These are phyloP conservation scores for Hirsutella rhossiliensis DNA, from an alignment of 2,329 filamentous ascomycete genomes.

Conservation along the genomic window DNA sequence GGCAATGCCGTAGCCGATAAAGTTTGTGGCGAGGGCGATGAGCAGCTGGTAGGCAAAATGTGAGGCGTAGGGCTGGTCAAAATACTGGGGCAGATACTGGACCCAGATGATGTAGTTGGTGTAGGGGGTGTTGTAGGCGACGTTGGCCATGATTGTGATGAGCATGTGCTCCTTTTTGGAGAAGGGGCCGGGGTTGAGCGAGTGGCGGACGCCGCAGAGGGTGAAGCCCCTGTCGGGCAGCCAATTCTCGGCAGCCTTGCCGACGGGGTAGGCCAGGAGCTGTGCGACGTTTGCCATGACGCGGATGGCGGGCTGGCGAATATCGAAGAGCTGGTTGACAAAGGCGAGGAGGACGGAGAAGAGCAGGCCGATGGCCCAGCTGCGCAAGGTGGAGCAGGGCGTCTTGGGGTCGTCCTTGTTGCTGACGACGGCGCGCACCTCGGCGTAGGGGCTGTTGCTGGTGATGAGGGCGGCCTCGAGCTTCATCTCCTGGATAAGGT, in stretches of 20 bases:
- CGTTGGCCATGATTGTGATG: slow-evolving; percentile 51
- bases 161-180: slow-evolving; percentile 51
- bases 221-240: slow-evolving; percentile 39
- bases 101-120: slow-evolving; percentile 44
- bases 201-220: slow-evolving; percentile 31
- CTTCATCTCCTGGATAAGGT: slow-evolving; percentile 41
- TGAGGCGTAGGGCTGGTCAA: slow-evolving; percentile 40
- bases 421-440: slow-evolving; percentile 42
- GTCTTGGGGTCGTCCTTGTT: slow-evolving; percentile 39
- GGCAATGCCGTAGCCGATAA: slow-evolving; percentile 49
- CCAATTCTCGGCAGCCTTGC: slow-evolving; percentile 34
- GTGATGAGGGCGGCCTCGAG: slow-evolving; percentile 41
- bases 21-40: slow-evolving; percentile 41
- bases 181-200: slow-evolving; percentile 43
- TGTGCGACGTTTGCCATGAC: slow-evolving; percentile 45
- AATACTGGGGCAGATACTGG: slow-evolving; percentile 38
- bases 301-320: slow-evolving; percentile 41
- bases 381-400: slow-evolving; percentile 41
- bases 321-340: slow-evolving; percentile 45
- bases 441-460: slow-evolving; percentile 44
- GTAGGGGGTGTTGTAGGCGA: slow-evolving; percentile 38
- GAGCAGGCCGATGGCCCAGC: slow-evolving; percentile 39
- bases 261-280: slow-evolving; percentile 42
- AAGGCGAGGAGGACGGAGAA: slow-evolving; percentile 37
- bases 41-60: slow-evolving; percentile 42